Evolutionary conservation across 257 asterid genomes (phyloP).

Genomic region (Solanum tacnaense): DNA sequence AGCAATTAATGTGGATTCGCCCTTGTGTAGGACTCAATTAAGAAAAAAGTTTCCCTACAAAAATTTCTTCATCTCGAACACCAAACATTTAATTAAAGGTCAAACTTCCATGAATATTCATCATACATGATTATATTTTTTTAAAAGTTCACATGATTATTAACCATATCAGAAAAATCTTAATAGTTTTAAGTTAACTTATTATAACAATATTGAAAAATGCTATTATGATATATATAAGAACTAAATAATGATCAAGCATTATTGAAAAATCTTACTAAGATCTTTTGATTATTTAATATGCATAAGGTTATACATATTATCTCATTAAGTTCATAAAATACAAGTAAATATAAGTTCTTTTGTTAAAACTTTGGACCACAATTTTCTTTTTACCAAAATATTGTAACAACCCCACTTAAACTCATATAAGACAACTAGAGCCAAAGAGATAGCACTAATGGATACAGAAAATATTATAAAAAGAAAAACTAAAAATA

Average conservation of each 20-base stretch:
- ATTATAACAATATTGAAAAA: background rate
- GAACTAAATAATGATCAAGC: background rate
- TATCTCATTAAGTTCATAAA: background rate
- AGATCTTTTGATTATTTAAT: background rate
- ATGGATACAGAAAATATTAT: background rate
- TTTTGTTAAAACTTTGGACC: background rate
- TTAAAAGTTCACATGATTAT: background rate
- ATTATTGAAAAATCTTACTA: background rate
- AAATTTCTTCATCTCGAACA: rapidly evolving
- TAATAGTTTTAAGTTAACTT: background rate
- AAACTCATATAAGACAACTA: background rate
- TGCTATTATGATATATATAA: background rate
- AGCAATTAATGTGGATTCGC: background rate
- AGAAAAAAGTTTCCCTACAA: background rate
- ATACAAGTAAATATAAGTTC: background rate
- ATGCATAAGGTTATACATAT: background rate
- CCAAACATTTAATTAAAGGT: background rate
- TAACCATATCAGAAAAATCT: background rate
- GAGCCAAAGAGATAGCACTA: background rate
- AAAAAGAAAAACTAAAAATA: background rate
- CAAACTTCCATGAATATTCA: background rate
- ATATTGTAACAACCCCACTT: background rate
- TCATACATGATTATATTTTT: background rate
- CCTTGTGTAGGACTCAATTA: background rate
- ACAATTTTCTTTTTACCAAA: background rate